Conservation (phyloP, 2,329 filamentous ascomycete species). For the Aureobasidium musti region DNA sequence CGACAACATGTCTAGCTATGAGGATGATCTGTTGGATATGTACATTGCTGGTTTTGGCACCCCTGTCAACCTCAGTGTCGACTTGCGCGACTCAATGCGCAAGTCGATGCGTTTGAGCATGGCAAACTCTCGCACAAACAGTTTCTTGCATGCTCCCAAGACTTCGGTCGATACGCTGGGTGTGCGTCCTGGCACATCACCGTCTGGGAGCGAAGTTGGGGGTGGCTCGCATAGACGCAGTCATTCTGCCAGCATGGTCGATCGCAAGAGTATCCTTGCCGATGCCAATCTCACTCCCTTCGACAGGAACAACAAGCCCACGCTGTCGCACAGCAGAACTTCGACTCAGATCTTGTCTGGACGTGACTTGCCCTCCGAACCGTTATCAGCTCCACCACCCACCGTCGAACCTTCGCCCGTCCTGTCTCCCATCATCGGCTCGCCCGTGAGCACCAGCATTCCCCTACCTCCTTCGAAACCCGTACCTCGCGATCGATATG, state of each 20-base stretch:
- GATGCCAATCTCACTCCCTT: constrained; percentile 9
- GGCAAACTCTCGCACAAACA: constrained; percentile 14
- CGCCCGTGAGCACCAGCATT: not conserved
- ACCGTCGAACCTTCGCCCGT: not conserved
- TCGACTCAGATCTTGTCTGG: constrained; percentile 27
- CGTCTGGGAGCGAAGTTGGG: constrained; percentile 40
- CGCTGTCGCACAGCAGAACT: constrained; percentile 10
- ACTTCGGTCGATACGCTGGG: constrained; percentile 7
- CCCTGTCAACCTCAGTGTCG: constrained; percentile 22
- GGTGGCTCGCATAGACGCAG: constrained; percentile 33
- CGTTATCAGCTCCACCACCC: not conserved
- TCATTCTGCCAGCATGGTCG: constrained; percentile 28
- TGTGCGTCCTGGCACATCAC: constrained; percentile 12
- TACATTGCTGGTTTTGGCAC: constrained; percentile 59
- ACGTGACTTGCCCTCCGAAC: not conserved
- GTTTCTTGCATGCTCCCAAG: constrained; percentile 9
- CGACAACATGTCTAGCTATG: constrained; percentile 47
- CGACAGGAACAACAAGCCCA: constrained; percentile 27
- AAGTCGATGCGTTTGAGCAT: constrained; percentile 22
- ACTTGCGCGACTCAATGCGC: constrained; percentile 14
- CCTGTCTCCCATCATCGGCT: not conserved
- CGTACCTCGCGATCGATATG: constrained; percentile 73
- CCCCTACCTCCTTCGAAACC: constrained; percentile 27
- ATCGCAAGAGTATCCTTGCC: constrained; percentile 20
- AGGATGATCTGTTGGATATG: constrained; percentile 58